Evolutionary conservation across 2,329 filamentous ascomycete genomes (phyloP).

Genomic region (Paraphoma chrysanthemicola): DNA sequence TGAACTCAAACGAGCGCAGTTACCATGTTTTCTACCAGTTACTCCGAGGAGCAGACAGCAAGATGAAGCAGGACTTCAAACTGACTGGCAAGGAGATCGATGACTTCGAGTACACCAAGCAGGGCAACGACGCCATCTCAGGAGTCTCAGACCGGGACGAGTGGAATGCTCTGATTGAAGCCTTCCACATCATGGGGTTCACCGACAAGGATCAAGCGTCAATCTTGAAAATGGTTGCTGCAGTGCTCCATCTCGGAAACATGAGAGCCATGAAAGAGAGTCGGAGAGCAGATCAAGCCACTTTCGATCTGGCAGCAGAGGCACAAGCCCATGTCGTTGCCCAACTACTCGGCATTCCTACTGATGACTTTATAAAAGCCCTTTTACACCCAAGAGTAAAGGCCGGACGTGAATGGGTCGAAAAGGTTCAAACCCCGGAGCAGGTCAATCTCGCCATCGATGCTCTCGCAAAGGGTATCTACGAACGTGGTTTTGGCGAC

Average conservation of each 20-base stretch:
- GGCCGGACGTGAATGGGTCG: slow-evolving; percentile 96
- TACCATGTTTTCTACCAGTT: slow-evolving; percentile 99
- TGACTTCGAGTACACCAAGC: slow-evolving; percentile 89
- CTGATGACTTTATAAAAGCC: slow-evolving; percentile 86
- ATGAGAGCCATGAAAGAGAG: slow-evolving; percentile 90
- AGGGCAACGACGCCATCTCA: slow-evolving; percentile 88
- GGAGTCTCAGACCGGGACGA: slow-evolving; percentile 91
- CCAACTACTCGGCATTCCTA: slow-evolving; percentile 79
- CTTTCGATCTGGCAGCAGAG: slow-evolving; percentile 77
- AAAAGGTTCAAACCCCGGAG: slow-evolving; percentile 97
- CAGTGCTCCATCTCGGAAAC: slow-evolving; percentile 92
- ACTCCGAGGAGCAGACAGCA: slow-evolving; percentile 78
- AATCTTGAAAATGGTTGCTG: slow-evolving; percentile 86
- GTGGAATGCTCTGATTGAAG: slow-evolving; percentile 89
- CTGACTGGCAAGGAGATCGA: slow-evolving; percentile 77
- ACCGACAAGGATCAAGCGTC: slow-evolving; percentile 81
- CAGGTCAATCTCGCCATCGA: slow-evolving; percentile 91
- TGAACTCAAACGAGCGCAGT: slow-evolving; percentile 88
- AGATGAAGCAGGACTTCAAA: slow-evolving; percentile 78
- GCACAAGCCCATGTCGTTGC: slow-evolving; percentile 81
- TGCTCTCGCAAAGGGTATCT: slow-evolving; percentile 94
- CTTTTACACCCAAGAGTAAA: slow-evolving; percentile 93
- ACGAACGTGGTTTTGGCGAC: slow-evolving; percentile 93
- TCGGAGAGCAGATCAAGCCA: slow-evolving; percentile 86
- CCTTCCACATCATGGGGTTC: slow-evolving; percentile 94